These are phyloP conservation scores for Lotmaria passim DNA, from an alignment of 208 protist species.

Conservation along the genomic window DNA sequence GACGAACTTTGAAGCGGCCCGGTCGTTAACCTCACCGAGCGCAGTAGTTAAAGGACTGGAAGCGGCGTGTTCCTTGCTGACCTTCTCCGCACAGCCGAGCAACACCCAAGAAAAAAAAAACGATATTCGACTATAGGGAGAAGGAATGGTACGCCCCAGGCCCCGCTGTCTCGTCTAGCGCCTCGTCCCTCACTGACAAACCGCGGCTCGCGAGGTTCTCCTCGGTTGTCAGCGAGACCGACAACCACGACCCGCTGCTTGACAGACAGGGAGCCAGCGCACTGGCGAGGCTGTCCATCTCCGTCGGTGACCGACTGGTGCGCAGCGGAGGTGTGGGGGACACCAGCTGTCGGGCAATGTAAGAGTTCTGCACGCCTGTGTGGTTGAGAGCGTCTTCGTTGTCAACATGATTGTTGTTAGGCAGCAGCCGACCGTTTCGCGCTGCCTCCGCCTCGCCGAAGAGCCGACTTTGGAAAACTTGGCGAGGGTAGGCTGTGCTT, in stretches of 20 bases:
- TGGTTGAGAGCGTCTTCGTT: background rate
- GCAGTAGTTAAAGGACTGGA: too few relatives aligned
- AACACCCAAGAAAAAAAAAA: background rate
- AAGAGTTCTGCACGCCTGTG: background rate
- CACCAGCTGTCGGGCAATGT: background rate
- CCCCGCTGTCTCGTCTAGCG: background rate
- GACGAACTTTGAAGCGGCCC: too few relatives aligned
- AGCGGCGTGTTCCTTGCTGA: too few relatives aligned
- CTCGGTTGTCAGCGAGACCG: constrained; percentile 7
- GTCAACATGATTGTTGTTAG: background rate
- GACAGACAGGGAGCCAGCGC: background rate
- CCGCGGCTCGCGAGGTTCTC: constrained; percentile 1
- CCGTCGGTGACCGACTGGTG: background rate
- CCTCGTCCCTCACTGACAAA: background rate
- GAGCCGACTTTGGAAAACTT: constrained; percentile 15
- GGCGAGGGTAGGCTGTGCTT: too few relatives aligned
- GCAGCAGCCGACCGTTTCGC: background rate
- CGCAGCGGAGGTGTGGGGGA: constrained; percentile 9
- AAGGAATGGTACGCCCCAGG: background rate
- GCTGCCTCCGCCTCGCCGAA: background rate
- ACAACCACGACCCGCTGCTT: background rate
- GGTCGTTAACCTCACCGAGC: too few relatives aligned
- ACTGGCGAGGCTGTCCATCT: background rate
- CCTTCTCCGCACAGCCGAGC: too few relatives aligned
- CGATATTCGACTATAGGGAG: background rate